These are phyloP conservation scores for Mimosa bimucronata DNA, from an alignment of 306 rosid genomes.

Conservation along the genomic window DNA sequence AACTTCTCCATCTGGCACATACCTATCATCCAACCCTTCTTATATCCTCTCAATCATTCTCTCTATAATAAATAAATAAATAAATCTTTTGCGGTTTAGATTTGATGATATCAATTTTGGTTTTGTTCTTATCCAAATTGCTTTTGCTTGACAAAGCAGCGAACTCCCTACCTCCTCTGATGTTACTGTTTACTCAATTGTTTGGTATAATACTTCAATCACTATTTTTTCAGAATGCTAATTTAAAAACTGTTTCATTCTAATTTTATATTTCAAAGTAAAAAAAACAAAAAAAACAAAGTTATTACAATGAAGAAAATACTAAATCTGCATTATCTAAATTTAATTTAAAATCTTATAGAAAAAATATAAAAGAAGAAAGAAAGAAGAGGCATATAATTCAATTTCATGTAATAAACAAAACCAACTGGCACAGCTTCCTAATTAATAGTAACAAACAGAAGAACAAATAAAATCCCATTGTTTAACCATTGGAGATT, in stretches of 20 bases:
- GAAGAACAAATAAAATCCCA: neutral
- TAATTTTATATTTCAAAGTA: neutral
- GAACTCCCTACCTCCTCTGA: slow-evolving; percentile 5
- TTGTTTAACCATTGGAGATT: neutral
- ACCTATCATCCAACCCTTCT: slow-evolving; percentile 30
- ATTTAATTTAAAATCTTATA: too few species aligned
- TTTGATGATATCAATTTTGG: slow-evolving; percentile 29
- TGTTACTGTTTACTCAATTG: neutral
- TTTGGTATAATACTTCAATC: neutral
- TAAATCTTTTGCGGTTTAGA: slow-evolving; percentile 31
- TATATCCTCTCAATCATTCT: neutral
- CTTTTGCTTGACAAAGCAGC: slow-evolving; percentile 30
- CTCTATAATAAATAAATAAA: neutral
- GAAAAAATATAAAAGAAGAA: too few species aligned
- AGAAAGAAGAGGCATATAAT: neutral
- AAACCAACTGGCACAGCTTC: neutral
- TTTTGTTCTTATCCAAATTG: slow-evolving; percentile 45
- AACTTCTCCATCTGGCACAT: slow-evolving; percentile 12
- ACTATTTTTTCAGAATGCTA: neutral
- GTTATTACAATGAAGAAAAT: too few species aligned
- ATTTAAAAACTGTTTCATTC: neutral
- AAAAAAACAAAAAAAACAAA: too few species aligned
- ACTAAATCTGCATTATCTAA: too few species aligned
- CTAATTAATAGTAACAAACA: neutral
- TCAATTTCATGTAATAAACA: neutral